phyloP scores from a whole-genome alignment of 495 filamentous ascomycete genomes.

The Trichoderma asperelloides region DNA sequence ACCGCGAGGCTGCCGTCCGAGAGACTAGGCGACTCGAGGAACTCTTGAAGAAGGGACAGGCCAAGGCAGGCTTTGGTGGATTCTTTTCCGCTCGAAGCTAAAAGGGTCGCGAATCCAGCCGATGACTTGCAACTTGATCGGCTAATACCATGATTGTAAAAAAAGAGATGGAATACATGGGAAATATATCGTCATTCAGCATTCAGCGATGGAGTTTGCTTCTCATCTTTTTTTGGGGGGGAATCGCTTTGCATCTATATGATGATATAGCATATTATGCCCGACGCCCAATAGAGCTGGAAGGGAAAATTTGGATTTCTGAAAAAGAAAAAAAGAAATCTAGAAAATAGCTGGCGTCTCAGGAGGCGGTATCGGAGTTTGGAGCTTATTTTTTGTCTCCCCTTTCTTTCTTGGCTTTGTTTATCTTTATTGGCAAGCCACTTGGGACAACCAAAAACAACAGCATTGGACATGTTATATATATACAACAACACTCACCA shows the following conservation, averaged over 20 bases:
- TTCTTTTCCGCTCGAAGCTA: constrained; percentile 13
- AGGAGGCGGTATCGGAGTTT: not conserved
- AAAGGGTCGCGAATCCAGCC: constrained; percentile 4
- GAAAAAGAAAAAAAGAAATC: not conserved
- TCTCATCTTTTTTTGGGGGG: not conserved
- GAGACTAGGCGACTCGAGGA: constrained; percentile 69
- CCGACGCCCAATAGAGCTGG: not conserved
- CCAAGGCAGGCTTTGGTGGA: constrained; percentile 23
- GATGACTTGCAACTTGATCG: not conserved
- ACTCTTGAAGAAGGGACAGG: constrained; percentile 37
- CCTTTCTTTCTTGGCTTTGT: not conserved
- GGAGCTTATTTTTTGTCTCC: not conserved
- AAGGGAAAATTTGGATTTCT: not conserved
- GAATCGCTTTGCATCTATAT: not conserved
- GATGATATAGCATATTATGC: not conserved
- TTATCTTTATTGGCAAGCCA: not conserved
- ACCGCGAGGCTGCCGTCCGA: constrained; percentile 80
- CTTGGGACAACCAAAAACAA: not conserved
- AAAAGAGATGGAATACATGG: not conserved
- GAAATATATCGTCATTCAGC: constrained; percentile 10
- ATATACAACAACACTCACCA: not conserved
- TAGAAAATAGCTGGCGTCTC: not conserved
- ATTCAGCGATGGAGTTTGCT: constrained; percentile 6
- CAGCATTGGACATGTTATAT: not conserved
- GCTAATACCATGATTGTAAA: not conserved